phyloP scores from a whole-genome alignment of 176 grass and related monocot genomes.

The Saccharum spontaneum region DNA sequence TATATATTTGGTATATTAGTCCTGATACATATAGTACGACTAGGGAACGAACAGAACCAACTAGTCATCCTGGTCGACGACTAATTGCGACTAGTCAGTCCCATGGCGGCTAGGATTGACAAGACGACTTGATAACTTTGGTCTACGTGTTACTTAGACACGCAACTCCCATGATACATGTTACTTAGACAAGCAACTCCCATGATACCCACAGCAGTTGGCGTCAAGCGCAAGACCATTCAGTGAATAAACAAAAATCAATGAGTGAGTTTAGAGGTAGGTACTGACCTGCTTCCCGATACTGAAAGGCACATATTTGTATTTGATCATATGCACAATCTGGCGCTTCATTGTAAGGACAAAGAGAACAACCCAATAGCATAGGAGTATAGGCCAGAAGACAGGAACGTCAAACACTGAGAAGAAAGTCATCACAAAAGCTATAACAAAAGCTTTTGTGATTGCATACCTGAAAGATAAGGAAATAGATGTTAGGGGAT shows the following conservation, averaged over 20 bases:
- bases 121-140: background rate
- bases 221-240: background rate
- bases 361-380: conserved; percentile 93
- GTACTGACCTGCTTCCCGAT: conserved; percentile 80
- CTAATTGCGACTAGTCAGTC: background rate
- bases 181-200: background rate
- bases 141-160: background rate
- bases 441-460: conserved; percentile 89
- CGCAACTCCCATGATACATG: background rate
- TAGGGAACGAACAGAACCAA: background rate
- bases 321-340: conserved; percentile 95
- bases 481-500: background rate
- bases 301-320: conserved; percentile 79
- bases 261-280: background rate
- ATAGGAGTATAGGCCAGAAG: conserved; percentile 93
- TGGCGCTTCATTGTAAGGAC: conserved; percentile 93
- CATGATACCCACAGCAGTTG: background rate
- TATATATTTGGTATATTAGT: background rate
- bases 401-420: conserved; percentile 96
- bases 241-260: background rate
- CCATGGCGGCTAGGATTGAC: no score
- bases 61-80: background rate
- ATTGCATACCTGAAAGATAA: conserved; percentile 82
- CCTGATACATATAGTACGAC: background rate
- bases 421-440: conserved; percentile 95